Conservation (phyloP, 805 yeast species). For the Cyberlindnera americana region DNA sequence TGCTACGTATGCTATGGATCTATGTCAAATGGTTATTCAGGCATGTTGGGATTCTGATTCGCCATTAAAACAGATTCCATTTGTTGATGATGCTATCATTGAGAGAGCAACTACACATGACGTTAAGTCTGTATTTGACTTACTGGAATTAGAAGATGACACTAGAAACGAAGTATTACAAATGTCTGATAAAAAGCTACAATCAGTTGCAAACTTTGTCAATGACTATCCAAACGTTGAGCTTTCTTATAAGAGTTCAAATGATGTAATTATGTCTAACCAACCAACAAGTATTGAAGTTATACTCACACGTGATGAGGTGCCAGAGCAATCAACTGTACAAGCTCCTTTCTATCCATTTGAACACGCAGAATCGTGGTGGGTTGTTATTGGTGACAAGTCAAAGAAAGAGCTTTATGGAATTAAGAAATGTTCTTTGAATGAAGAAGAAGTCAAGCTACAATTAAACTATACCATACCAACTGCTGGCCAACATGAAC, state of each 20-base stretch:
- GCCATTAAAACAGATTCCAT: constrained; percentile 80
- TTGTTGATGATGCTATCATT: constrained; percentile 48
- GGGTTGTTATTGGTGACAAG: constrained; percentile 80
- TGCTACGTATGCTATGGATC: constrained; percentile 80
- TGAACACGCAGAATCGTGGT: constrained; percentile 70
- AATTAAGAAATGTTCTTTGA: constrained; percentile 58
- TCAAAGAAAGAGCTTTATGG: constrained; percentile 61
- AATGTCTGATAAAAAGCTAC: constrained; percentile 46
- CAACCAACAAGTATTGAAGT: constrained; percentile 47
- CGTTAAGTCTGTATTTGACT: constrained; percentile 74
- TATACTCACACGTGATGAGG: constrained; percentile 69
- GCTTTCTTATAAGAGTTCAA: constrained; percentile 43
- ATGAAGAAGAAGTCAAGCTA: constrained; percentile 49
- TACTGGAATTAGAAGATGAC: constrained; percentile 74
- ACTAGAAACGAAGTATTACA: constrained; percentile 59
- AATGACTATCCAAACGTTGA: constrained; percentile 89
- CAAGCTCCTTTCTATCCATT: constrained; percentile 57
- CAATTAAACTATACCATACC: constrained; percentile 56
- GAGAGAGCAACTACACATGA: constrained; percentile 49
- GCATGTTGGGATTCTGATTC: constrained; percentile 80
- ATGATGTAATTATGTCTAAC: constrained; percentile 41
- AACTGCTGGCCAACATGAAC: constrained; percentile 53
- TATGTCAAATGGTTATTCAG: constrained; percentile 84
- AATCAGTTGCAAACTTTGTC: constrained; percentile 79
- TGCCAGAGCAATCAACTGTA: constrained; percentile 61